These are phyloP conservation scores for Fraxinus xanthoxyloides DNA, from an alignment of 305 asterid genomes.

Conservation along the genomic window DNA sequence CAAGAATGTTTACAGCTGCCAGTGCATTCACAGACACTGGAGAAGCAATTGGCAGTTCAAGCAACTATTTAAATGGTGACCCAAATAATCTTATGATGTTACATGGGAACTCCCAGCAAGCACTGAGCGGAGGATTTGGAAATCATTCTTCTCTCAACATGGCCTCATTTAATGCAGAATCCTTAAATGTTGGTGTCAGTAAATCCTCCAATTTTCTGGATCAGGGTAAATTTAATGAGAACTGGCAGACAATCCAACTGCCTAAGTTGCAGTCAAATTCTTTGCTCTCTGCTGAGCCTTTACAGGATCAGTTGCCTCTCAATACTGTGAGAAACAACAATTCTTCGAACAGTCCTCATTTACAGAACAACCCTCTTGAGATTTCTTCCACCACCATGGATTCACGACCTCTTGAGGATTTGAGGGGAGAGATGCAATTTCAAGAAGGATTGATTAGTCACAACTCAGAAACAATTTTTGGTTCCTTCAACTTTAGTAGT, in stretches of 20 bases:
- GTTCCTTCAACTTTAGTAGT: slow-evolving; percentile 33
- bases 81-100: slow-evolving; percentile 28
- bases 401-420: slow-evolving; percentile 42
- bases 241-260: slow-evolving; percentile 41
- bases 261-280: slow-evolving; percentile 42
- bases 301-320: slow-evolving; percentile 42
- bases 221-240: slow-evolving; percentile 45
- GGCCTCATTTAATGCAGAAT: slow-evolving; percentile 44
- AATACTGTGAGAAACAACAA: slow-evolving; percentile 33
- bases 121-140: slow-evolving; percentile 35
- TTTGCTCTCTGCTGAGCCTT: slow-evolving; percentile 40
- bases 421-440: slow-evolving; percentile 43
- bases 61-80: slow-evolving; percentile 25
- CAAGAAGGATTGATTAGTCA: slow-evolving; percentile 46
- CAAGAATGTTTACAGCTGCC: slow-evolving; percentile 36
- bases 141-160: slow-evolving; percentile 40
- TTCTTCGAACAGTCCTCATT: slow-evolving; percentile 34
- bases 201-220: slow-evolving; percentile 49
- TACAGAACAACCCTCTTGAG: slow-evolving; percentile 33
- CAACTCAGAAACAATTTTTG: slow-evolving; percentile 29
- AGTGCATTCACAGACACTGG: slow-evolving; percentile 30
- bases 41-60: slow-evolving; percentile 33
- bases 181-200: slow-evolving; percentile 34
- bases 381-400: slow-evolving; percentile 30
- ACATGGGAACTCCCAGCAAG: slow-evolving; percentile 30